These are phyloP conservation scores for Kwoniella dendrophila DNA, from an alignment of 768 basidiomycete genomes.

Conservation along the genomic window DNA sequence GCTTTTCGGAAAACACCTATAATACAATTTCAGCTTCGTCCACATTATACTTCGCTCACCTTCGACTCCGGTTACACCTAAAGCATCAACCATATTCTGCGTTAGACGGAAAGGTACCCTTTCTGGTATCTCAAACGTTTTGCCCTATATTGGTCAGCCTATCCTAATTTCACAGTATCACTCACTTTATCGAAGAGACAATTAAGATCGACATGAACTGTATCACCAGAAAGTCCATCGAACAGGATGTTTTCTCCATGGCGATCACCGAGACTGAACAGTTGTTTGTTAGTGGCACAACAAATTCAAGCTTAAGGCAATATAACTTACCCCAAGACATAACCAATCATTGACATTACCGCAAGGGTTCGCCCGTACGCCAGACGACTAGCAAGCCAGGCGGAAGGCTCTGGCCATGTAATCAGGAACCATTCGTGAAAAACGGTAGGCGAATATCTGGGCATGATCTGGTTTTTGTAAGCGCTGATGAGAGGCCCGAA, in stretches of 20 bases:
- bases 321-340: conserved; percentile 82
- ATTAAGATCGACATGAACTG: conserved; percentile 96
- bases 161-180: background rate
- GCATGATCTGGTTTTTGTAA: conserved; percentile 37
- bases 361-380: conserved; percentile 85
- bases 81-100: conserved; percentile 85
- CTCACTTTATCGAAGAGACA: conserved; percentile 92
- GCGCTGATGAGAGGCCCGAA: conserved; percentile 43
- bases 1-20: conserved; percentile 84
- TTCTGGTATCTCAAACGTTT: conserved; percentile 82
- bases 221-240: conserved; percentile 82
- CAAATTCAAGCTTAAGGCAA: conserved; percentile 4
- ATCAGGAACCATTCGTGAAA: conserved; percentile 98
- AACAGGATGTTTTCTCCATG: conserved; percentile 96
- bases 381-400: conserved; percentile 88
- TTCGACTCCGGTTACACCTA: conserved; percentile 92
- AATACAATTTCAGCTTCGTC: background rate
- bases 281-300: background rate
- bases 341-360: conserved; percentile 98
- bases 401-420: conserved; percentile 93
- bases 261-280: conserved; percentile 84
- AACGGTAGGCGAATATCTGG: conserved; percentile 67
- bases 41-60: conserved; percentile 58
- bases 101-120: conserved; percentile 92
- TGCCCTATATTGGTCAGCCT: conserved; percentile 61